Conservation (phyloP, 2,329 filamentous ascomycete genomes). For the Diplodia mutila region DNA sequence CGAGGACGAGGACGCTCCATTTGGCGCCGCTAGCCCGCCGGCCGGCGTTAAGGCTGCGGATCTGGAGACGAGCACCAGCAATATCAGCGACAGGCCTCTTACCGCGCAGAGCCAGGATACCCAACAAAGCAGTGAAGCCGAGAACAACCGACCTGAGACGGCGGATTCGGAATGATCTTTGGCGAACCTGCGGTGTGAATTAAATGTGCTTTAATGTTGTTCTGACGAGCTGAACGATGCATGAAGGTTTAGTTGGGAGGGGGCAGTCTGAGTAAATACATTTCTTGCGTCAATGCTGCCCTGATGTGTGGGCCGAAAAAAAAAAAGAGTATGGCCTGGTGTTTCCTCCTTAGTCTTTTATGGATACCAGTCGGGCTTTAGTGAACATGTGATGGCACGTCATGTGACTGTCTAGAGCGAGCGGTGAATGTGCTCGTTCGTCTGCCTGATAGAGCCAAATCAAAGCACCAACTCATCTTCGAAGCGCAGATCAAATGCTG, state of each 20-base stretch:
- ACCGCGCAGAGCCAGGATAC: constrained; percentile 26
- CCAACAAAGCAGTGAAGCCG: constrained; percentile 20
- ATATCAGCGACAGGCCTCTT: constrained; percentile 19
- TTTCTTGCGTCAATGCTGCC: constrained; percentile 2
- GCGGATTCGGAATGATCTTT: constrained; percentile 20
- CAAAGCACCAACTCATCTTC: background rate
- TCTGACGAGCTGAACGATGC: background rate
- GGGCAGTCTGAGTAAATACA: constrained; percentile 3
- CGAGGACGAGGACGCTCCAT: constrained; percentile 74
- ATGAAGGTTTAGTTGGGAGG: background rate
- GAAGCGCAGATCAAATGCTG: background rate
- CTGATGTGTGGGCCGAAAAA: background rate
- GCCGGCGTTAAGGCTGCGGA: constrained; percentile 43
- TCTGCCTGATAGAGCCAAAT: background rate
- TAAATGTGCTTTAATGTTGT: background rate
- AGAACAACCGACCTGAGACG: constrained; percentile 15
- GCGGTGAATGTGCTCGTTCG: too few species aligned
- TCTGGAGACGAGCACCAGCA: constrained; percentile 14
- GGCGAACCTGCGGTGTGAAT: background rate
- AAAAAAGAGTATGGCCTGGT: background rate
- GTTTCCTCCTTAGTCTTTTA: background rate
- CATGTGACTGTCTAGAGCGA: background rate
- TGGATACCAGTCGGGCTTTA: background rate
- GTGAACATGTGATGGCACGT: background rate
- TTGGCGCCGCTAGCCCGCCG: constrained; percentile 36